These are phyloP conservation scores for Hansenula sp. DNA, from an alignment of 1,139 yeast species.

Conservation along the genomic window DNA sequence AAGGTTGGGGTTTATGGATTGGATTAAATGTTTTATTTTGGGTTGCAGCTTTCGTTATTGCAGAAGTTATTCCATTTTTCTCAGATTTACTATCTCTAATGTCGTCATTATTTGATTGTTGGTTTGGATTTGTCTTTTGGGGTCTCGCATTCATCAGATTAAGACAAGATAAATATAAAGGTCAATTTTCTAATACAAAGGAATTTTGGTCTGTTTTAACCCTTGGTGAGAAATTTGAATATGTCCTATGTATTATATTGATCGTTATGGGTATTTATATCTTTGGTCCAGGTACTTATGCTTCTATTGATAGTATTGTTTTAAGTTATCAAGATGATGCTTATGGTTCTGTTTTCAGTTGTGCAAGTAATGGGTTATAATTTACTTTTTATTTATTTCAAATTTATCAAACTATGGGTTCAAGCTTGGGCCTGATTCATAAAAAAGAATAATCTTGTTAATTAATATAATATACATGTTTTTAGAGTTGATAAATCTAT, in stretches of 20 bases:
- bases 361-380: slow-evolving; percentile 41
- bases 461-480: too few relatives aligned
- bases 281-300: slow-evolving; percentile 56
- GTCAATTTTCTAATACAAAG: slow-evolving; percentile 22
- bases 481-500: too few relatives aligned
- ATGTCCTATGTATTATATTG: slow-evolving; percentile 33
- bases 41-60: slow-evolving; percentile 53
- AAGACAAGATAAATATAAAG: slow-evolving; percentile 26
- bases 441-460: background rate
- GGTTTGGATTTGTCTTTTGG: slow-evolving; percentile 67
- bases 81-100: slow-evolving; percentile 53
- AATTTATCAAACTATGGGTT: background rate
- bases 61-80: slow-evolving; percentile 63
- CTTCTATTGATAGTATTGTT: slow-evolving; percentile 51
- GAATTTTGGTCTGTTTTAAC: slow-evolving; percentile 27
- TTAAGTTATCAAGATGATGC: slow-evolving; percentile 41
- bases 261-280: slow-evolving; percentile 47
- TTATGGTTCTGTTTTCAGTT: slow-evolving; percentile 49
- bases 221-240: slow-evolving; percentile 31
- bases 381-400: background rate
- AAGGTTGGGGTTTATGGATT: slow-evolving; percentile 53
- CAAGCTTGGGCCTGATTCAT: too few relatives aligned
- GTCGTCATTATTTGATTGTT: slow-evolving; percentile 63
- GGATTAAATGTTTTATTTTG: slow-evolving; percentile 40
- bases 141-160: slow-evolving; percentile 55